Conservation (phyloP, 1,139 yeast genomes). For the Hansenula sp. region DNA sequence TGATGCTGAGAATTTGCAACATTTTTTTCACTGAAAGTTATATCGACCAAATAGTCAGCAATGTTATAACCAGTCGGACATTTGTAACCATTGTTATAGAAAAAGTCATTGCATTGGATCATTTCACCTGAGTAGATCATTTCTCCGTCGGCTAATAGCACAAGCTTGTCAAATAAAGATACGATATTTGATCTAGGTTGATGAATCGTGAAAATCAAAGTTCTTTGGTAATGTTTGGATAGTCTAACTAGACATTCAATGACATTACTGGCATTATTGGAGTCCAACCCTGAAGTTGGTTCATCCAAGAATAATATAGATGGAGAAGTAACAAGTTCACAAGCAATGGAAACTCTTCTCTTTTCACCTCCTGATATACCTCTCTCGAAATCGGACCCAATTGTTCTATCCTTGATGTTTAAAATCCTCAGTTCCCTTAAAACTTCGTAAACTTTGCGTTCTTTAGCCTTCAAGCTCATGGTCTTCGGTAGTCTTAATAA, state of each 20-base stretch:
- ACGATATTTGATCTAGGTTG: constrained; percentile 98
- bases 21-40: constrained; percentile 52
- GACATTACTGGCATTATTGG: constrained; percentile 90
- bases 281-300: constrained; percentile 93
- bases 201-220: constrained; percentile 89
- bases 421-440: constrained; percentile 79
- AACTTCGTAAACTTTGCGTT: constrained; percentile 77
- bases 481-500: constrained; percentile 75
- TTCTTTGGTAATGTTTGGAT: constrained; percentile 76
- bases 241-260: constrained; percentile 78
- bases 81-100: constrained; percentile 66
- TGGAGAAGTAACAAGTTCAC: constrained; percentile 85
- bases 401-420: constrained; percentile 75
- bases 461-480: constrained; percentile 72
- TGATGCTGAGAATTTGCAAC: constrained; percentile 11
- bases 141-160: constrained; percentile 80
- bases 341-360: constrained; percentile 84
- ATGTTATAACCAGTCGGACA: constrained; percentile 91
- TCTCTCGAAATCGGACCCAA: constrained; percentile 85
- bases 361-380: constrained; percentile 97
- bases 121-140: constrained; percentile 84
- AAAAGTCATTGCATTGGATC: constrained; percentile 66
- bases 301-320: constrained; percentile 78
- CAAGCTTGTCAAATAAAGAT: constrained; percentile 76
- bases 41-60: constrained; percentile 89